Base-by-base conservation (phyloP, 108 stramenopile genomes). In the Pelagomonas calceolata region DNA sequence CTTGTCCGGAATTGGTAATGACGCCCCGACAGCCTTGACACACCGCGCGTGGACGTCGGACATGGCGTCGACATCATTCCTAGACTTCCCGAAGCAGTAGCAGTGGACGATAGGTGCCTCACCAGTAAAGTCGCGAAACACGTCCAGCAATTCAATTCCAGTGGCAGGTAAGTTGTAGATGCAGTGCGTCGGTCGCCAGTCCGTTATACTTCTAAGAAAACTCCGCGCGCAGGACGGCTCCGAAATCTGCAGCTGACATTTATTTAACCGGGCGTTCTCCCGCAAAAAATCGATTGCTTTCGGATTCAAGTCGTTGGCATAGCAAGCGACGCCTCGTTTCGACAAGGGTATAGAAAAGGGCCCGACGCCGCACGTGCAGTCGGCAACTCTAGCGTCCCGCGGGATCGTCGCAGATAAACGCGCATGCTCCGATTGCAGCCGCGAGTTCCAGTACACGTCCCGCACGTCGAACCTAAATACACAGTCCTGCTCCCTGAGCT, bases 381-480 rank as follows among this genome's bases (percentile, higher is more conserved):
- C 96, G 26, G 91, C 92, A 30, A 98, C 93, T 4, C 90, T 73
- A 21, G 76, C 82, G 65, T 72, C 78, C 26, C 70, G 64, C 66
- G 73, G 75, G 70, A 93, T 92, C 0, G 78, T 43, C 43, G 90
- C 70, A 36, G 96, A 90, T 46, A 98, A 72, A 32, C 92, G 88
- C 37, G 78, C 73, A 76, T 96, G 95, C 82, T 96, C 95, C 36
- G 85, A 83, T 37, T 85, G 90, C 64, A 96, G 77, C 51, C 95
- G 79, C 36, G 88, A 89, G 85, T 99, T 99, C 94, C 96, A 99
- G 79, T 99, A 99, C 26, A 99, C 98, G 69, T 87, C 85, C 44
- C 71, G 85, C 78, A 95, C 96, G 84, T 99, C 92, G 73, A 99
- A 82, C 46, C 75, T 72, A 73, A 95, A 97, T 65, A 67, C 72